Percentiles rank a stretch among this genome's conserved stretches.
Evolutionary conservation across 768 basidiomycete genomes (phyloP).

Genomic region (Suillus discolor): DNA sequence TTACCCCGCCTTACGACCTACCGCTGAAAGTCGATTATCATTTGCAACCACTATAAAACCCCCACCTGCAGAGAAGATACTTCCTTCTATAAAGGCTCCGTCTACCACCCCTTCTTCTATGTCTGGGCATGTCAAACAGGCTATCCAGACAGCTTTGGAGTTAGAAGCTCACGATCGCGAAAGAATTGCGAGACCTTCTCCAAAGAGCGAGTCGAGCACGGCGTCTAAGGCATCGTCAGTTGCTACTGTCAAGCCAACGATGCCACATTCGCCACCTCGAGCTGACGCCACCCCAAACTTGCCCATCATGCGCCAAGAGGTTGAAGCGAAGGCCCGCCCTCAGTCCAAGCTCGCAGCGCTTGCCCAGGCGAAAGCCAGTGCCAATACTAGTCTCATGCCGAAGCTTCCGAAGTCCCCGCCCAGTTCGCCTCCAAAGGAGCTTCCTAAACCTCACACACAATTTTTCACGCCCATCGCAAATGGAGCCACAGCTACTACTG

Average conservation of each 20-base stretch:
- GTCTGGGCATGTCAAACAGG: constrained; percentile 62
- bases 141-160: constrained; percentile 68
- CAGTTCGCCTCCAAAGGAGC: constrained; percentile 32
- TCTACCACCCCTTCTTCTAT: constrained; percentile 48
- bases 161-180: constrained; percentile 55
- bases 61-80: constrained; percentile 24
- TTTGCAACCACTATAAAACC: constrained; percentile 24
- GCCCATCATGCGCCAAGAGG: constrained; percentile 16
- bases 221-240: constrained; percentile 27
- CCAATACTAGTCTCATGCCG: constrained; percentile 17
- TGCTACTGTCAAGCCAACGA: constrained; percentile 20
- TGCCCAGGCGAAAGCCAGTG: constrained; percentile 57
- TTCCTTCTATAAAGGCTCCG: constrained; percentile 25
- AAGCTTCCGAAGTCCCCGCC: constrained; percentile 26
- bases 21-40: constrained; percentile 52
- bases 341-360: constrained; percentile 78
- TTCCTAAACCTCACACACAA: constrained; percentile 60
- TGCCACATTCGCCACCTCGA: constrained; percentile 25
- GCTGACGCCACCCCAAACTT: constrained; percentile 20
- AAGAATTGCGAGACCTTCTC: background rate
- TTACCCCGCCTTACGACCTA: constrained; percentile 71
- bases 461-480: constrained; percentile 82
- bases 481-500: constrained; percentile 79
- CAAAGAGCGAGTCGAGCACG: constrained; percentile 14
- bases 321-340: constrained; percentile 35